These are phyloP conservation scores for Colletotrichum chlorophyti DNA, from an alignment of 2,329 filamentous ascomycete genomes.

Conservation along the genomic window DNA sequence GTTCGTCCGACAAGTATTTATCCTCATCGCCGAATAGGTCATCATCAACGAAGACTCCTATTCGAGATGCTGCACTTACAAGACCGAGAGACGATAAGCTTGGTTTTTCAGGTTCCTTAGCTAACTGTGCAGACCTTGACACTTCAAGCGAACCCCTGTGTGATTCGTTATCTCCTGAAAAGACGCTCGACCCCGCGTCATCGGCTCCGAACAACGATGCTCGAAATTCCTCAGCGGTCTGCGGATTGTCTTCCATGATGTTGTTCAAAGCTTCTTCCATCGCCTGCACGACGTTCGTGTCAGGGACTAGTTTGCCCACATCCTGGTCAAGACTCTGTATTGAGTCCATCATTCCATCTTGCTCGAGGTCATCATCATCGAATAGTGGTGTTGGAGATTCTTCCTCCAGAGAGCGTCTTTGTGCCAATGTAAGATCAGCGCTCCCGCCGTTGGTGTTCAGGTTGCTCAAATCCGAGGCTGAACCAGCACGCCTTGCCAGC, in stretches of 20 bases:
- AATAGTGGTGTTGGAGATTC: constrained; percentile 63
- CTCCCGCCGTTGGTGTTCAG: constrained; percentile 45
- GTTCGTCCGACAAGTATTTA: constrained; percentile 84
- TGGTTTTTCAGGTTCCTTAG: constrained; percentile 70
- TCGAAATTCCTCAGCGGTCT: constrained; percentile 69
- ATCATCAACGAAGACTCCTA: constrained; percentile 92
- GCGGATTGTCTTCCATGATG: constrained; percentile 78
- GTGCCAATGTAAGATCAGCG: constrained; percentile 46
- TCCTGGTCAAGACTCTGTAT: constrained; percentile 82
- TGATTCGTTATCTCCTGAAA: constrained; percentile 65
- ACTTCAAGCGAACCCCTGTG: constrained; percentile 67
- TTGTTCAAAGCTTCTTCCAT: constrained; percentile 92
- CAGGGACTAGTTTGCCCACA: constrained; percentile 64
- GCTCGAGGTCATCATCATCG: constrained; percentile 81
- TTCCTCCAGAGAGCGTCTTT: constrained; percentile 77
- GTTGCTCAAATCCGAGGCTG: constrained; percentile 54
- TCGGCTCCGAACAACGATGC: constrained; percentile 71
- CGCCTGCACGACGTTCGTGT: constrained; percentile 84
- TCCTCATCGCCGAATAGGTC: constrained; percentile 92
- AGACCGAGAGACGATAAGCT: constrained; percentile 91
- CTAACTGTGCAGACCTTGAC: constrained; percentile 38
- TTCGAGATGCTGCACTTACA: constrained; percentile 84
- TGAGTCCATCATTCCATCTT: constrained; percentile 73
- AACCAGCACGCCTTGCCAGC: constrained; percentile 50
- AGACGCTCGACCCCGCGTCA: constrained; percentile 55